Conservation (phyloP, 1,284 basidiomycete species). For the Trichosporon coremiiforme region DNA sequence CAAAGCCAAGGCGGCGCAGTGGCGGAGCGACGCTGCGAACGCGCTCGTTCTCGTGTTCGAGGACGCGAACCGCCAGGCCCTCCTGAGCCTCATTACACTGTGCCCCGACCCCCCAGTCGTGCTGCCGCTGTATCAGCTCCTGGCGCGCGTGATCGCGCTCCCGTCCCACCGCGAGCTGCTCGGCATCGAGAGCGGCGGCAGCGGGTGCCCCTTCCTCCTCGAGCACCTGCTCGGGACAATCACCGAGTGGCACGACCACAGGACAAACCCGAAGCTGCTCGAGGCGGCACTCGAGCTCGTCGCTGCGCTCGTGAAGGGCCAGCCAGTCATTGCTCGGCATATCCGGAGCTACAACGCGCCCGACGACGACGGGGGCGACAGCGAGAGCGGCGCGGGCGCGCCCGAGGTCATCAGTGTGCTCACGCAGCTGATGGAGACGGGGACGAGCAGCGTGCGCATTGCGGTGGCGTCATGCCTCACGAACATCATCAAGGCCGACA, state of each 20-base stretch:
- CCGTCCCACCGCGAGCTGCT: conserved; percentile 64
- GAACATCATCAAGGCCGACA: conserved; percentile 49
- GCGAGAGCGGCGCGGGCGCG: conserved; percentile 22
- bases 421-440: conserved; percentile 38
- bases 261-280: conserved; percentile 62
- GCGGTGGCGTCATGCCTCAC: conserved; percentile 51
- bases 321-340: conserved; percentile 49
- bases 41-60: conserved; percentile 44
- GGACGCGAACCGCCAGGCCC: conserved; percentile 39
- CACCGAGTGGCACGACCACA: conserved; percentile 38
- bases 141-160: conserved; percentile 65
- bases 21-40: conserved; percentile 32
- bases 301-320: conserved; percentile 71
- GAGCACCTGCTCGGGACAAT: conserved; percentile 39
- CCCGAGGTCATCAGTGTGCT: conserved; percentile 34
- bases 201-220: conserved; percentile 37
- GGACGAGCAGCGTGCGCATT: conserved; percentile 45
- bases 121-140: conserved; percentile 58
- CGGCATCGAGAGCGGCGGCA: conserved; percentile 12
- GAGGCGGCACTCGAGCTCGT: conserved; percentile 71
- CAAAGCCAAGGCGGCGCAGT: conserved; percentile 28
- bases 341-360: conserved; percentile 35
- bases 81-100: conserved; percentile 38
- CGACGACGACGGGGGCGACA: conserved; percentile 17
- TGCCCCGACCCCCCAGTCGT: conserved; percentile 54